Base-by-base conservation (phyloP, 306 rosid genomes). In the Rosa persica region DNA sequence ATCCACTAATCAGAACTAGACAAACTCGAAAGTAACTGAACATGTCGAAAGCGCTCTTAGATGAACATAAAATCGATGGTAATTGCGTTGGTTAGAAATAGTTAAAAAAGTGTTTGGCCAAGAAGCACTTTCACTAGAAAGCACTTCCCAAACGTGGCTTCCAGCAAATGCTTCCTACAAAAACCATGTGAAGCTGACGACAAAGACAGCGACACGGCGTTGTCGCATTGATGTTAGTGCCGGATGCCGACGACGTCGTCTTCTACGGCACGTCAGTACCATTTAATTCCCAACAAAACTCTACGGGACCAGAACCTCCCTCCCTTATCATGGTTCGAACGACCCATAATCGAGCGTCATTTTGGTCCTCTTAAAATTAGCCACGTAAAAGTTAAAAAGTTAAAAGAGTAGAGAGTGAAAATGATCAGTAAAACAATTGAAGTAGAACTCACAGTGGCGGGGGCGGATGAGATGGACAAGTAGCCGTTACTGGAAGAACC, bases 391-490 rank as follows among this genome's bases (percentile, higher is more conserved):
- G 34, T 30, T 0, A 27, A 27, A 27, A 27, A 27, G 1, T 0
- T 0, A 0, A 30, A 70, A 22, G 15, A 15, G n/a, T 30, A 49
- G 4, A 7, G 64, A 11, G 49, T 17, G 47, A 64, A 30, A 11
- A 42, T 19, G 49, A 20, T 2, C n/a, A 25, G 38, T 15, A 8
- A n/a, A 30, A 30, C 5, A 34, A 15, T 0, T 39, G 17, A 10
- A 6, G 38, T 12, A 49, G 3, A 5, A 87, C 90, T 81, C 27
- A 90, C 95, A 84, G 76, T 68, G 55, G 61, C 55, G 6, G 68
- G n/a, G 39, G 92, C 92, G 4, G 92, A 84, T 22, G 99, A 92
- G 84, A 95, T 91, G 74, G 98, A 78, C 86, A 93, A 76, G 81
- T 95, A 93, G 73, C 97, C 98, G 49, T 85, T 65, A 76, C 84